Evolutionary conservation across 2,329 filamentous ascomycete species (phyloP).

Genomic region (Cladophialophora exuberans): DNA sequence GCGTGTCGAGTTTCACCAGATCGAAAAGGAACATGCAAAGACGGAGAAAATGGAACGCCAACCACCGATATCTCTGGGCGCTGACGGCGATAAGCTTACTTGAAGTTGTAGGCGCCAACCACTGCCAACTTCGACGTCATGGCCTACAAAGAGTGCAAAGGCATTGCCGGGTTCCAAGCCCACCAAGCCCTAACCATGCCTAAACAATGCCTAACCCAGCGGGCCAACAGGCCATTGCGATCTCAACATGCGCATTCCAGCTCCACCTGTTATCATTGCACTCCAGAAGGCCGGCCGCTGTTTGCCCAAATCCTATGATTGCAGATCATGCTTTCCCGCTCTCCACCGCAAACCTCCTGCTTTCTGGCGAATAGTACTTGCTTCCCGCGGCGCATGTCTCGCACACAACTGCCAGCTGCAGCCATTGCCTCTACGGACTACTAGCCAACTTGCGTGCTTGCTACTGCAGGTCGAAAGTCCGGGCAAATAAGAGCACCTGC

Average conservation of each 20-base stretch:
- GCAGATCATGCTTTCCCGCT: neutral
- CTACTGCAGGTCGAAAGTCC: slow-evolving; percentile 3
- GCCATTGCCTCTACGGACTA: too few relatives aligned
- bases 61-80: slow-evolving; percentile 13
- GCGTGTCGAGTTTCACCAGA: too few relatives aligned
- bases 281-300: neutral
- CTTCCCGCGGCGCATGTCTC: slow-evolving; percentile 12
- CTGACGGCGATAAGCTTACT: slow-evolving; percentile 7
- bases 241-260: slow-evolving; percentile 5
- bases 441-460: too few relatives aligned
- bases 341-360: neutral
- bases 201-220: neutral
- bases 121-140: slow-evolving; percentile 6
- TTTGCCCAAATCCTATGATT: slow-evolving; percentile 1
- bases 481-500: slow-evolving; percentile 12
- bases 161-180: slow-evolving; percentile 11
- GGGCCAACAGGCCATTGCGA: neutral
- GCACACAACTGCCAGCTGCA: neutral
- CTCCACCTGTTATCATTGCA: slow-evolving; percentile 15
- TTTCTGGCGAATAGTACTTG: slow-evolving; percentile 17
- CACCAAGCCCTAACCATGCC: slow-evolving; percentile 4
- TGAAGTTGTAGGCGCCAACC: slow-evolving; percentile 1
- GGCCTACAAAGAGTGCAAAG: neutral
- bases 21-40: neutral
- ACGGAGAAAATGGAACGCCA: slow-evolving; percentile 1